phyloP scores from a whole-genome alignment of 1,284 basidiomycete genomes.

The Sporisorium scitamineum region DNA sequence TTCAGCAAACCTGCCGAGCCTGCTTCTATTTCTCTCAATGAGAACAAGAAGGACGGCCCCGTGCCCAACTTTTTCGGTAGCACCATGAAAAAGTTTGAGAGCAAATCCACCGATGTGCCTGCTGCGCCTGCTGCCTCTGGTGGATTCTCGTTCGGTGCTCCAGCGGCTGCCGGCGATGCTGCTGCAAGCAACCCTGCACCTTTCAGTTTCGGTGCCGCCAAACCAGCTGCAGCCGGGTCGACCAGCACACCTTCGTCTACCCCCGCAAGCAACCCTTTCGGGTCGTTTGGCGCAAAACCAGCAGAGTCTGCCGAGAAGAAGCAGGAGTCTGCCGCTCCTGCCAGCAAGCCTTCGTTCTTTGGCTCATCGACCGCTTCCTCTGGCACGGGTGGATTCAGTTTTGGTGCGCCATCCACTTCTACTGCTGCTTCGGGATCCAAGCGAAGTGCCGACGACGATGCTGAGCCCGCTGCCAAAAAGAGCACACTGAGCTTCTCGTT shows the following conservation, averaged over 20 bases:
- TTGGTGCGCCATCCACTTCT: slow-evolving; percentile 34
- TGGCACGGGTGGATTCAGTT: slow-evolving; percentile 37
- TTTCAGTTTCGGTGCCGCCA: slow-evolving; percentile 37
- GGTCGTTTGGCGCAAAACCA: slow-evolving; percentile 21
- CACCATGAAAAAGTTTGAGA: slow-evolving; percentile 48
- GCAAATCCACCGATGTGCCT: slow-evolving; percentile 18
- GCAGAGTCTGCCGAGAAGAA: slow-evolving; percentile 23
- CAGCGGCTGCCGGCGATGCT: slow-evolving; percentile 6
- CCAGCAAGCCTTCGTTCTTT: slow-evolving; percentile 41
- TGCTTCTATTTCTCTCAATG: slow-evolving; percentile 18
- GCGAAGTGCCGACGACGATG: slow-evolving; percentile 32
- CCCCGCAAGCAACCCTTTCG: slow-evolving; percentile 3
- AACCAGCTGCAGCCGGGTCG: slow-evolving; percentile 12
- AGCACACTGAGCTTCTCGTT: slow-evolving; percentile 51
- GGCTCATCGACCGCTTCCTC: slow-evolving; percentile 19
- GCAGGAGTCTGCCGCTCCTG: not conserved
- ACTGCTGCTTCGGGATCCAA: slow-evolving; percentile 17
- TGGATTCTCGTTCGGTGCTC: slow-evolving; percentile 18
- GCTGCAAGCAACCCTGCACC: slow-evolving; percentile 11
- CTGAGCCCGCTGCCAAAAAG: slow-evolving; percentile 40
- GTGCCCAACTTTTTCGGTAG: slow-evolving; percentile 63
- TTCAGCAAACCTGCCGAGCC: slow-evolving; percentile 44
- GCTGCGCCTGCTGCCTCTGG: slow-evolving; percentile 8
- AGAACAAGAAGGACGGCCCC: slow-evolving; percentile 59
- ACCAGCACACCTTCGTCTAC: not conserved